These are phyloP conservation scores for Entomortierella chlamydospora DNA, from an alignment of 192 early-diverging fungal genomes.

Conservation along the genomic window DNA sequence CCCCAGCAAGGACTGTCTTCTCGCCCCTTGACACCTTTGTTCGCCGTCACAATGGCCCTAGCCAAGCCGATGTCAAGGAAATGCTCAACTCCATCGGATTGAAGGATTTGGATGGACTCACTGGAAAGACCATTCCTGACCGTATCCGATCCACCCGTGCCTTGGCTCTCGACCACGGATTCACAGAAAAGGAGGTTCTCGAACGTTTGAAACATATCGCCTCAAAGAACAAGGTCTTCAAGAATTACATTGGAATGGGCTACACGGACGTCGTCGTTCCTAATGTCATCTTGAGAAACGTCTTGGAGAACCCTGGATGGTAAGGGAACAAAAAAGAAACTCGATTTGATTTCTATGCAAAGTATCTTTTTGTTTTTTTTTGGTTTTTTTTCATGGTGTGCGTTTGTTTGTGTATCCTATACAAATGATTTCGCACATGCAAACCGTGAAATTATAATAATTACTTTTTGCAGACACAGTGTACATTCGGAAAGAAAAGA, in stretches of 20 bases:
- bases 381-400: background rate
- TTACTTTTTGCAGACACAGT: no score
- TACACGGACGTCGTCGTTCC: constrained; percentile 94
- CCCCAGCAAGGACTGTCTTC: constrained; percentile 57
- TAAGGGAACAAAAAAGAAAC: no score
- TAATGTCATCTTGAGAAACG: constrained; percentile 94
- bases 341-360: no score
- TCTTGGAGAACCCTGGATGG: constrained; percentile 99
- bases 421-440: no score
- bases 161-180: constrained; percentile 79
- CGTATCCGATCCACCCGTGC: constrained; percentile 79
- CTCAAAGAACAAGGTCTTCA: constrained; percentile 90
- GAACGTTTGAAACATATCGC: constrained; percentile 87
- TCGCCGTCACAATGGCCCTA: constrained; percentile 91
- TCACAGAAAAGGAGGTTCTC: constrained; percentile 91
- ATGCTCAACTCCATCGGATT: constrained; percentile 91
- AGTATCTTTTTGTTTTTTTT: constrained; percentile 12
- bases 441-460: no score
- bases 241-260: constrained; percentile 96
- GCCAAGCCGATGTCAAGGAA: constrained; percentile 73
- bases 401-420: no score
- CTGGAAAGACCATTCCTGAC: constrained; percentile 85
- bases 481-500: no score
- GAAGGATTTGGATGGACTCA: constrained; percentile 83
- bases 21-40: constrained; percentile 78